These are phyloP conservation scores for Galium porrigens DNA, from an alignment of 305 asterid species.

Conservation along the genomic window DNA sequence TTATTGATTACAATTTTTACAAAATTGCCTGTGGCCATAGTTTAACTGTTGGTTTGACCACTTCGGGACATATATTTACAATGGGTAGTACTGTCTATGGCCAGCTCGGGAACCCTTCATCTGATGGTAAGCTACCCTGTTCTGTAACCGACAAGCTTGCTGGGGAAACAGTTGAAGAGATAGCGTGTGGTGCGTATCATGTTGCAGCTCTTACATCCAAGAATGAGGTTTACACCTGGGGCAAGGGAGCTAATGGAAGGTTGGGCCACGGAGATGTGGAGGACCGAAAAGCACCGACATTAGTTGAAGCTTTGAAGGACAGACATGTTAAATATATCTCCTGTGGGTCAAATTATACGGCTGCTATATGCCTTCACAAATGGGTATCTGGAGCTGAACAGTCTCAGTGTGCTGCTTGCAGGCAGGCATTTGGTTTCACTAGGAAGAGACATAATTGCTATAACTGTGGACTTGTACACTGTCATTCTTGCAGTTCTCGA, in stretches of 20 bases:
- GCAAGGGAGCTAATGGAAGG: slow-evolving; percentile 94
- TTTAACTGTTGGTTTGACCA: slow-evolving; percentile 73
- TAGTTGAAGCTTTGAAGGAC: slow-evolving; percentile 74
- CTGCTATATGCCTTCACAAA: slow-evolving; percentile 78
- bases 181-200: slow-evolving; percentile 84
- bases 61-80: slow-evolving; percentile 68
- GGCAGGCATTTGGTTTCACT: slow-evolving; percentile 92
- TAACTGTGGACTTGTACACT: slow-evolving; percentile 87
- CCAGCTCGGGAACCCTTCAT: slow-evolving; percentile 73
- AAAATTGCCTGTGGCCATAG: slow-evolving; percentile 86
- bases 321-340: slow-evolving; percentile 70
- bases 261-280: slow-evolving; percentile 92
- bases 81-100: slow-evolving; percentile 95
- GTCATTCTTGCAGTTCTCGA: slow-evolving; percentile 86
- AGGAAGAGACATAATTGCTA: slow-evolving; percentile 93
- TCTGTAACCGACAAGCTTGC: slow-evolving; percentile 60
- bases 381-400: slow-evolving; percentile 95
- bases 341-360: slow-evolving; percentile 81
- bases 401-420: slow-evolving; percentile 83
- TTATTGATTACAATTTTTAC: slow-evolving; percentile 66
- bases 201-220: slow-evolving; percentile 69
- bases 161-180: slow-evolving; percentile 60
- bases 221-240: slow-evolving; percentile 93
- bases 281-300: slow-evolving; percentile 67
- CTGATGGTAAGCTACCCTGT: slow-evolving; percentile 79